Evolutionary conservation across 2,329 filamentous ascomycete species (phyloP).

Genomic region (Penicillium aurantiogriseum): DNA sequence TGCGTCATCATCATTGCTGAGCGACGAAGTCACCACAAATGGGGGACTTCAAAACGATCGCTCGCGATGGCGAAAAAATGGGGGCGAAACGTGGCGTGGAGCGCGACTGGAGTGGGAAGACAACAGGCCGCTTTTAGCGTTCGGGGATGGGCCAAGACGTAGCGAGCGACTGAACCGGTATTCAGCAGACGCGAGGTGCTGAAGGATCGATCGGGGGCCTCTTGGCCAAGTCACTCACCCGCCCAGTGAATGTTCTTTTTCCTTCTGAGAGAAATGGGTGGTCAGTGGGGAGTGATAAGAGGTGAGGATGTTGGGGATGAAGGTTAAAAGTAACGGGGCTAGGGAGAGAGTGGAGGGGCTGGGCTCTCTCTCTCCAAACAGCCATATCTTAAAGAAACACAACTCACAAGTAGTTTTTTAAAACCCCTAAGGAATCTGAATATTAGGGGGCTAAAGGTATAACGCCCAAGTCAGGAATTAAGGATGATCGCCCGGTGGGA

Average conservation of each 20-base stretch:
- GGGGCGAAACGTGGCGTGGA: slow-evolving; percentile 9
- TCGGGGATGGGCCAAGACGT: slow-evolving; percentile 35
- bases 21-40: slow-evolving; percentile 35
- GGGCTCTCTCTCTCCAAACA: slow-evolving; percentile 16
- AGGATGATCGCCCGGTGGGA: slow-evolving; percentile 26
- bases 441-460: slow-evolving; percentile 10
- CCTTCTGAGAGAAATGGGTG: slow-evolving; percentile 1
- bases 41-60: slow-evolving; percentile 26
- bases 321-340: slow-evolving; percentile 17
- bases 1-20: slow-evolving; percentile 55
- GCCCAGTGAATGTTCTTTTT: slow-evolving; percentile 23
- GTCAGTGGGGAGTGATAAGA: slow-evolving; percentile 18
- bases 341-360: slow-evolving; percentile 34
- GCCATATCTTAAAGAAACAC: neutral
- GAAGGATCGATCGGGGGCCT: slow-evolving; percentile 35
- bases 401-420: neutral
- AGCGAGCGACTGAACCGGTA: slow-evolving; percentile 33
- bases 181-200: slow-evolving; percentile 30
- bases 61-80: slow-evolving; percentile 18
- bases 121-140: slow-evolving; percentile 34
- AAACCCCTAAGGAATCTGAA: neutral
- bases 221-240: slow-evolving; percentile 26
- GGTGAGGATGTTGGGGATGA: slow-evolving; percentile 14
- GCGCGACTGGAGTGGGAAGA: slow-evolving; percentile 28
- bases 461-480: slow-evolving; percentile 23